Conservation (phyloP, 306 rosid genomes). For the Begonia fuchsioides region DNA sequence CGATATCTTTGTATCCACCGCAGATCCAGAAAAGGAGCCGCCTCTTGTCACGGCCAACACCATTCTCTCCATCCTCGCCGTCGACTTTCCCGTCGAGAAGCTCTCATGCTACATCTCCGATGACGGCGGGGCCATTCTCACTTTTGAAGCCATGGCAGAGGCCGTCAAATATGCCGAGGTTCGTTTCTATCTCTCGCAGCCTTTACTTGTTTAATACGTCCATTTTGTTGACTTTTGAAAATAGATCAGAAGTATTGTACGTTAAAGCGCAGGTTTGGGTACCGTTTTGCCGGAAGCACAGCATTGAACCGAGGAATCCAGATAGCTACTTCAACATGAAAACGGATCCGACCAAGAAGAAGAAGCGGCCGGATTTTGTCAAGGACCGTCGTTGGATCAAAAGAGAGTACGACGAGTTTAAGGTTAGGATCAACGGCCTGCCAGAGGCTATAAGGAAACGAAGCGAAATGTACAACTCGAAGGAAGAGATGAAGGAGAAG, state of each 20-base stretch:
- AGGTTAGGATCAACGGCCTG: constrained; percentile 75
- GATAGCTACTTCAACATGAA: constrained; percentile 62
- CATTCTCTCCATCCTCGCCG: constrained; percentile 60
- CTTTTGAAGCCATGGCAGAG: constrained; percentile 85
- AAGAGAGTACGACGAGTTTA: constrained; percentile 85
- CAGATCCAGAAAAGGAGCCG: constrained; percentile 73
- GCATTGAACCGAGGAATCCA: constrained; percentile 71
- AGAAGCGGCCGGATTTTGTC: constrained; percentile 58
- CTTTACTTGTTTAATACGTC: background rate
- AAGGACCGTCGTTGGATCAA: constrained; percentile 85
- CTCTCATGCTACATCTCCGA: constrained; percentile 57
- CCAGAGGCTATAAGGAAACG: constrained; percentile 42
- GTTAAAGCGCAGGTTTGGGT: constrained; percentile 45
- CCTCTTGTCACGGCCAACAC: constrained; percentile 85
- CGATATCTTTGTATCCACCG: constrained; percentile 63
- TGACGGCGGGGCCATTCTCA: constrained; percentile 88
- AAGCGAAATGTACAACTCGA: constrained; percentile 31
- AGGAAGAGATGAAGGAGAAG: constrained; percentile 49
- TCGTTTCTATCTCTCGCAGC: background rate
- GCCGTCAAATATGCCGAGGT: constrained; percentile 78
- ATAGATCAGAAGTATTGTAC: background rate
- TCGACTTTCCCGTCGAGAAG: constrained; percentile 59
- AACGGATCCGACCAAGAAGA: constrained; percentile 68
- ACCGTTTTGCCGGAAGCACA: constrained; percentile 71
- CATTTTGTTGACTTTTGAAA: background rate